Percentiles rank a stretch among this genome's conserved stretches.
Evolutionary conservation across 2,329 filamentous ascomycete genomes (phyloP).

Genomic region (Phaeosphaeria sp.): DNA sequence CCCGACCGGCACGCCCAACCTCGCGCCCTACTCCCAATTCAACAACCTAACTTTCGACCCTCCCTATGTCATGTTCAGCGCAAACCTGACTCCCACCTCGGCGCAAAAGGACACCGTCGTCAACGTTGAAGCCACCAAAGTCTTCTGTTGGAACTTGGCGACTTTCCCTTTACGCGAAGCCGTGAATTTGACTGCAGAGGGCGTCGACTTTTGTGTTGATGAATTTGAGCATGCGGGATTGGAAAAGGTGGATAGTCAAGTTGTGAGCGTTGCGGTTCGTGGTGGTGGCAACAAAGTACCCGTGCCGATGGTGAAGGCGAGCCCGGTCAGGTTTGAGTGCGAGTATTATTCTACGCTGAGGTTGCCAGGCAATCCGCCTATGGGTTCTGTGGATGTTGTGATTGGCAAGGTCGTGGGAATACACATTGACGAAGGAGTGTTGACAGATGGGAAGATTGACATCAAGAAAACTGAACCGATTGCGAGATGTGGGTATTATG

Average conservation of each 20-base stretch:
- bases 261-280: slow-evolving; percentile 43
- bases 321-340: slow-evolving; percentile 67
- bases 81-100: slow-evolving; percentile 59
- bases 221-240: slow-evolving; percentile 61
- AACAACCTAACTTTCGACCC: slow-evolving; percentile 69
- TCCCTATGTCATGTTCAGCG: slow-evolving; percentile 67
- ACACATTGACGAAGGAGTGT: slow-evolving; percentile 61
- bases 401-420: slow-evolving; percentile 64
- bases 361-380: slow-evolving; percentile 63
- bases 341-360: slow-evolving; percentile 61
- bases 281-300: slow-evolving; percentile 7
- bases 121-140: slow-evolving; percentile 63
- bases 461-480: slow-evolving; percentile 64
- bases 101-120: slow-evolving; percentile 63
- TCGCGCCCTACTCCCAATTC: slow-evolving; percentile 68
- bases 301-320: slow-evolving; percentile 60
- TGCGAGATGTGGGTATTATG: slow-evolving; percentile 65
- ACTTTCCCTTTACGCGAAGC: slow-evolving; percentile 63
- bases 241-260: slow-evolving; percentile 54
- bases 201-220: slow-evolving; percentile 57
- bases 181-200: slow-evolving; percentile 63
- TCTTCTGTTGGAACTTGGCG: slow-evolving; percentile 66
- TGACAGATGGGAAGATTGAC: slow-evolving; percentile 64
- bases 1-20: slow-evolving; percentile 56
- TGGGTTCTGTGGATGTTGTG: slow-evolving; percentile 64